Evolutionary conservation across 2,329 filamentous ascomycete species (phyloP), one percentile per base, ranked within the genome.

Genomic region (Diaporthe sp.): DNA sequence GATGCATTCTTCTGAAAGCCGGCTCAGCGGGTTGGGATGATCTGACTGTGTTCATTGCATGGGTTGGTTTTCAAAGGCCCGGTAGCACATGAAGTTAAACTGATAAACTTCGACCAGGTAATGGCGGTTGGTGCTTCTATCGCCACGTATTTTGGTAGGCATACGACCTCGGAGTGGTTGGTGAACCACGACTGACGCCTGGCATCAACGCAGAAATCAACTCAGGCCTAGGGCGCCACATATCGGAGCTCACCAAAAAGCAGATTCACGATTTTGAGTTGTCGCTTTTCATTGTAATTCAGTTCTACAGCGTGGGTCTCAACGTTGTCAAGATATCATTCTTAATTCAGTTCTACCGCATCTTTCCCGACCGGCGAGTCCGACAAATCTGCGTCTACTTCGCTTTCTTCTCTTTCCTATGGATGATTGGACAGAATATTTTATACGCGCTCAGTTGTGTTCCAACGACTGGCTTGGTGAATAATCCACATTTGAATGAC

Each of bases 1-100:
- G 70, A 66, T 72, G 70, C 47, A 55, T 72, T 8, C 47, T 72
- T 7, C 22, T 71, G 39, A 72, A 72, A 35, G 58, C 47, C 37
- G 58, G 70, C 22, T 72, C 58, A 13, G 58, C 58, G 1, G 70
- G 70, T 25, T 72, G 70, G 70, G 70, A 72, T 56, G 70, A 72
- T 32, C 39, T 72, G 9, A 72, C 70, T 2, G 70, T 72, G 25
- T 66, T 47, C 22, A 72, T 72, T 27, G 47, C 70, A 55, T 72
- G 70, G 70, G 70, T 66, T 15, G 15, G 70, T 66, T 19, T 8
- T 30, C 12, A 27, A 30, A 1, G 32, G 50, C 22, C 25, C 25
- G 19, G 17, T n/a, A 7, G 7, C 25, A 32, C 37, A 8, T 13
- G 12, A 15, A 51, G n/a, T 27, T 13, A 27, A 51, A 13, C 32